Evolutionary conservation across 2,329 filamentous ascomycete species (phyloP), one percentile per base, ranked within the genome.

Genomic region (Trichoderma endophyticum): DNA sequence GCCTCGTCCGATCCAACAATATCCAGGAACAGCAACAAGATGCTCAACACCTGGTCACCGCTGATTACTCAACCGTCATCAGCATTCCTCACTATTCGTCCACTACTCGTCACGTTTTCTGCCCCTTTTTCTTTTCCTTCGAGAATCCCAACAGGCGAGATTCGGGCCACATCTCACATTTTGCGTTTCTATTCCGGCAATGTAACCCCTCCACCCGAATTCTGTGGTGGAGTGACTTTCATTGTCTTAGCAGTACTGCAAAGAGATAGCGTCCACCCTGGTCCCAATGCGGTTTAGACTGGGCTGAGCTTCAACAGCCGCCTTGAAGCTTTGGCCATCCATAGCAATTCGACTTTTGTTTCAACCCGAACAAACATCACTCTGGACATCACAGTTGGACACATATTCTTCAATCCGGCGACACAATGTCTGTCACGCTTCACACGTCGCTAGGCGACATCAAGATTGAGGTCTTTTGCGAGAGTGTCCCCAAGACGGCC

Each of bases 381-480:
- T 24, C 36, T 48, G 28, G 9, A 60, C 2, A 34, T 61, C 18
- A n/a, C 12, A 32, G 3, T 24, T 36, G 18, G 18, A 34, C 18
- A 51, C 56, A 14, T 48, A 28, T 14, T 32, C 24, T 36, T 56
- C 28, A 24, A 2, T 54, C 21, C 21, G n/a, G 48, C 30, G 32
- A n/a, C 57, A 54, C 15, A 75, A 91, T 91, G 89, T 91, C 89
- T 14, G 88, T 91, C 74, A 91, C 89, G 12, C 88, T 99, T 15
- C 94, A 98, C 82, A 99, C 96, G 64, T 93, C 91, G 65, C 88
- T 92, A 68, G 96, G 96, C 80, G 92, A 96, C 82, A 87, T 99
- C 80, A 99, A 98, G 84, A 89, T 98, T 77, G 96, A 98, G 82
- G 86, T 99, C 76, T 98, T 98, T 84, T 98, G 95, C 85, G 94